A percentile compares a stretch with the other conserved stretches of the same genome.
These are phyloP conservation scores for Alternaria sp. DNA, from an alignment of 2,329 filamentous ascomycete genomes.

Conservation along the genomic window DNA sequence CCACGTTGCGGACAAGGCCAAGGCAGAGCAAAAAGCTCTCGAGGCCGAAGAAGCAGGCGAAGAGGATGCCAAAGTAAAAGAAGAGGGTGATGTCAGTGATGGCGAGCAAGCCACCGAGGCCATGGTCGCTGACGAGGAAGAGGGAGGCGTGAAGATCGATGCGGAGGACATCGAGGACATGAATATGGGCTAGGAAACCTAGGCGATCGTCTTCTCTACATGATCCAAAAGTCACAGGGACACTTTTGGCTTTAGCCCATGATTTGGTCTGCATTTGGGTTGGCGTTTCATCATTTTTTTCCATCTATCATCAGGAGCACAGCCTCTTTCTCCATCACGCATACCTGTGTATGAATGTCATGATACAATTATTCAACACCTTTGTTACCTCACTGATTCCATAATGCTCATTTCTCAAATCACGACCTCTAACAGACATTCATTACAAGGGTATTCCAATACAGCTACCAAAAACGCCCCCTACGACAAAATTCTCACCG, in stretches of 20 bases:
- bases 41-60: conserved; percentile 31
- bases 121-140: conserved; percentile 11
- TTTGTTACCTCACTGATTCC: neutral
- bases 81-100: conserved; percentile 16
- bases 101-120: conserved; percentile 14
- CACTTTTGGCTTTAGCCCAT: neutral
- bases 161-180: conserved; percentile 9
- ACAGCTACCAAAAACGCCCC: neutral
- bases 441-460: conserved; percentile 6
- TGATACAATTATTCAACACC: conserved; percentile 5
- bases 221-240: neutral
- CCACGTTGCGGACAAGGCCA: conserved; percentile 47
- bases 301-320: neutral
- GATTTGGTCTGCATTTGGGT: conserved; percentile 16
- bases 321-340: conserved; percentile 1
- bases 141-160: conserved; percentile 19
- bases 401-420: neutral
- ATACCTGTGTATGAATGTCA: conserved; percentile 11
- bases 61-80: conserved; percentile 11
- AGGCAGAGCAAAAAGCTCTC: conserved; percentile 31
- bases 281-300: conserved; percentile 9
- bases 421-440: neutral
- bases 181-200: conserved; percentile 15
- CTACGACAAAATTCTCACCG: neutral
- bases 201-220: neutral